Evolutionary conservation across 495 filamentous ascomycete species (phyloP).

Genomic region (Xylaria acuta): DNA sequence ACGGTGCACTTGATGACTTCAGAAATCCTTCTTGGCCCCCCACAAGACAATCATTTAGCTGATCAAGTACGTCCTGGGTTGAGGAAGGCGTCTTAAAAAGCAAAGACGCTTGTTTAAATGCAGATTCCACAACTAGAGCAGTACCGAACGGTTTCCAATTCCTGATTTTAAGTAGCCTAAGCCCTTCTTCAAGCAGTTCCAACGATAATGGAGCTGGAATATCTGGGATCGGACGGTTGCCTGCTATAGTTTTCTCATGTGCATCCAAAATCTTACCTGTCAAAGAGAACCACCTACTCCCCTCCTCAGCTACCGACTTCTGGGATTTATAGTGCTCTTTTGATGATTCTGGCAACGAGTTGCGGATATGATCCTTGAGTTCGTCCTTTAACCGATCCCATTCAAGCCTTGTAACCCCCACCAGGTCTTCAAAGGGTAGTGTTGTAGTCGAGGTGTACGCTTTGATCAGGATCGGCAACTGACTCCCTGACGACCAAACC

Average conservation of each 20-base stretch:
- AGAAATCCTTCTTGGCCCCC: conserved; percentile 33
- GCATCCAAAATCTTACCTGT: conserved; percentile 54
- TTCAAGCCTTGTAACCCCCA: conserved; percentile 44
- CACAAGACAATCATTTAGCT: conserved; percentile 25
- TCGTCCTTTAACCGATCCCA: conserved; percentile 63
- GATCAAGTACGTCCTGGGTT: conserved; percentile 25
- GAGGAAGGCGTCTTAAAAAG: conserved; percentile 33
- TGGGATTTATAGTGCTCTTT: conserved; percentile 76
- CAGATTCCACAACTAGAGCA: conserved; percentile 64
- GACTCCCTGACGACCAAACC: conserved; percentile 40
- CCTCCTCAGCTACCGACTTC: conserved; percentile 63
- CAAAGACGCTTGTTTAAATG: conserved; percentile 41
- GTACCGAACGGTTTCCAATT: conserved; percentile 87
- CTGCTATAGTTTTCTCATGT: conserved; percentile 32
- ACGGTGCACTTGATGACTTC: conserved; percentile 43
- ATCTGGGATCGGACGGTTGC: conserved; percentile 38
- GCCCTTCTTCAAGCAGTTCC: conserved; percentile 41
- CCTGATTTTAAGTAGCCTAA: conserved; percentile 50
- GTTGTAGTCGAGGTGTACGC: conserved; percentile 43
- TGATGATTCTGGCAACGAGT: conserved; percentile 78
- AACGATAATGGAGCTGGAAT: conserved; percentile 34
- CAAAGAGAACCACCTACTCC: conserved; percentile 67
- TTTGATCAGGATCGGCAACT: conserved; percentile 39
- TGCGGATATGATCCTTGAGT: conserved; percentile 67
- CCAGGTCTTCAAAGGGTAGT: conserved; percentile 44